phyloP scores from a whole-genome alignment of 371 early-diverging fungal genomes.

The Circinella umbellata region DNA sequence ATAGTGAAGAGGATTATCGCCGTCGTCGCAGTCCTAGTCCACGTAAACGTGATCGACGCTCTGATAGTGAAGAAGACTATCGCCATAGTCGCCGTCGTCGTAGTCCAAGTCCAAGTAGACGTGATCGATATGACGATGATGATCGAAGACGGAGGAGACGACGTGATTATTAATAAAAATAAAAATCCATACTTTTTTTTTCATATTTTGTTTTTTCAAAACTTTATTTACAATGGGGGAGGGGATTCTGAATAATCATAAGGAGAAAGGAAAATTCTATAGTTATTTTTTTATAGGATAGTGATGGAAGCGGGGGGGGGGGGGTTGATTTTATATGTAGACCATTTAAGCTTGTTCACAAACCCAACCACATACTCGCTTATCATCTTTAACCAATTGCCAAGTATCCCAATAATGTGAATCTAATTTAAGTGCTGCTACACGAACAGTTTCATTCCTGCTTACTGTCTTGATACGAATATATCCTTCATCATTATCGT shows the following conservation, averaged over 20 bases:
- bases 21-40: too few species aligned
- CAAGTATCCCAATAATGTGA: constrained; percentile 77
- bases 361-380: constrained; percentile 66
- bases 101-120: too few species aligned
- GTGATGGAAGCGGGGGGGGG: too few species aligned
- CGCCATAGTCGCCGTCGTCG: too few species aligned
- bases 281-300: neutral
- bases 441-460: constrained; percentile 59
- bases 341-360: constrained; percentile 37
- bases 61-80: neutral
- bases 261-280: constrained; percentile 2
- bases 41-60: neutral
- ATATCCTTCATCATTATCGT: constrained; percentile 62
- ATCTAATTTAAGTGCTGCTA: constrained; percentile 73
- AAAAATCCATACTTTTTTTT: neutral
- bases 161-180: constrained; percentile 1
- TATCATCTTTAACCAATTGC: constrained; percentile 61
- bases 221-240: too few species aligned
- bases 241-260: neutral
- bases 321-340: neutral
- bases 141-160: constrained; percentile 12
- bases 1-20: neutral
- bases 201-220: too few species aligned
- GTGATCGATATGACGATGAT: neutral
- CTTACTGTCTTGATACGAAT: constrained; percentile 73